phyloP scores from a whole-genome alignment of 164 flowering plant genomes.

The Cinnamomum micranthum region DNA sequence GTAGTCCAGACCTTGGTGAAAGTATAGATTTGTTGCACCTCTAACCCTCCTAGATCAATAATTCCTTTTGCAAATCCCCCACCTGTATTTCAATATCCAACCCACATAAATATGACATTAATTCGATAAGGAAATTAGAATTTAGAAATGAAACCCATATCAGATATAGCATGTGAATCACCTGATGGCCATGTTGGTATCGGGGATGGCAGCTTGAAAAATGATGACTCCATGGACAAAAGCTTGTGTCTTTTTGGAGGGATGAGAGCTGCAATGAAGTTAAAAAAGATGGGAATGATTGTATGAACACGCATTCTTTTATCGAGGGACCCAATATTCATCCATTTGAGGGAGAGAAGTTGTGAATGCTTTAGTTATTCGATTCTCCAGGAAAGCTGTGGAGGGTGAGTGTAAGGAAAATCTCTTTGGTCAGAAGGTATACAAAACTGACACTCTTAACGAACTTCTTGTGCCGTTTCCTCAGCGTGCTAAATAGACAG shows the following conservation, averaged over 20 bases:
- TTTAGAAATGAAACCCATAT: background rate
- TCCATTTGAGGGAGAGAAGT: no score
- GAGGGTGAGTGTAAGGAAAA: no score
- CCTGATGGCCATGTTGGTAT: conserved; percentile 52
- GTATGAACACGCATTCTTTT: no score
- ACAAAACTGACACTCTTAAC: no score
- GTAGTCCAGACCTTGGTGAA: conserved; percentile 67
- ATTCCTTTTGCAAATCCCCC: conserved; percentile 62
- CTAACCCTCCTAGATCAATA: conserved; percentile 67
- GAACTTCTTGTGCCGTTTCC: no score
- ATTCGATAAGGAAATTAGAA: background rate
- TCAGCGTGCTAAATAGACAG: no score
- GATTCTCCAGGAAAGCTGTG: no score
- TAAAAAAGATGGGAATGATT: no score
- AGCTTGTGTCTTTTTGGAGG: background rate
- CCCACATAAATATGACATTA: background rate
- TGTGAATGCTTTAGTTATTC: no score
- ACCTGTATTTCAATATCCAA: conserved; percentile 27
- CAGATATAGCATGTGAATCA: conserved; percentile 3
- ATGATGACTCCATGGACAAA: conserved; percentile 30
- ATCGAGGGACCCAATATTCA: no score
- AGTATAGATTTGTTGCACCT: conserved; percentile 44
- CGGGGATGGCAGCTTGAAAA: conserved; percentile 55
- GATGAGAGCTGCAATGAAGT: no score
- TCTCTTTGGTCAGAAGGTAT: no score